A percentile compares a stretch with the other conserved stretches of the same genome.
phyloP scores from a whole-genome alignment of 108 stramenopile species.

The Cyclotella baltica region DNA sequence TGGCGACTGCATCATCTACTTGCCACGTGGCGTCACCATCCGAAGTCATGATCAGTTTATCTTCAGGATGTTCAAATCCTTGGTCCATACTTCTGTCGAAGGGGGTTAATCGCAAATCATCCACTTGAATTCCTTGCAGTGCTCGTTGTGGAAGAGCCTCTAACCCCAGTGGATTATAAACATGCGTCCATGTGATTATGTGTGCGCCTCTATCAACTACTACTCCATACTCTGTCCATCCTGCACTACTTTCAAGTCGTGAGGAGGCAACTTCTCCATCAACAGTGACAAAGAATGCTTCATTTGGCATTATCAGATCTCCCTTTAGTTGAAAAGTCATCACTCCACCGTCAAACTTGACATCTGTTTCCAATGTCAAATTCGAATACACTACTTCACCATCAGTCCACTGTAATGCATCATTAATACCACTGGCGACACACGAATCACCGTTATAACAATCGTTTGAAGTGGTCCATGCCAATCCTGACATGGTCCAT shows the following conservation, averaged over 20 bases:
- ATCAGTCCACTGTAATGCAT: background rate
- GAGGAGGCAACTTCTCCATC: conserved; percentile 26
- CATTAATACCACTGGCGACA: conserved; percentile 6
- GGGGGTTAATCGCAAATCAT: conserved; percentile 37
- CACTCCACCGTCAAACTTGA: conserved; percentile 26
- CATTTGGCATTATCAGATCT: conserved; percentile 28
- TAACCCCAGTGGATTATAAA: conserved; percentile 42
- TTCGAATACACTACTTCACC: conserved; percentile 24
- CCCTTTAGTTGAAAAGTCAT: conserved; percentile 26
- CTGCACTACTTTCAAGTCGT: background rate
- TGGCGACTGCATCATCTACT: conserved; percentile 1
- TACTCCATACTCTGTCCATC: conserved; percentile 37
- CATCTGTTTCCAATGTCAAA: conserved; percentile 27
- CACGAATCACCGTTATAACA: conserved; percentile 14
- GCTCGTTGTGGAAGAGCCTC: conserved; percentile 23
- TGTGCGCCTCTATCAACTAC: conserved; percentile 22
- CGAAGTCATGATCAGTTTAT: conserved; percentile 11
- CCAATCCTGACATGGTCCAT: conserved; percentile 7
- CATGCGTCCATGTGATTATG: conserved; percentile 34
- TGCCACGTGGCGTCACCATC: conserved; percentile 16
- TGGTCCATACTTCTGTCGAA: conserved; percentile 10
- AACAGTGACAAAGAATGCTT: conserved; percentile 39
- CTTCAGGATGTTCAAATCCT: conserved; percentile 10
- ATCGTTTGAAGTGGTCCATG: background rate
- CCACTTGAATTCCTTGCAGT: conserved; percentile 24